These are phyloP conservation scores for Suillus bovinus DNA, from an alignment of 768 basidiomycete species.

Conservation along the genomic window DNA sequence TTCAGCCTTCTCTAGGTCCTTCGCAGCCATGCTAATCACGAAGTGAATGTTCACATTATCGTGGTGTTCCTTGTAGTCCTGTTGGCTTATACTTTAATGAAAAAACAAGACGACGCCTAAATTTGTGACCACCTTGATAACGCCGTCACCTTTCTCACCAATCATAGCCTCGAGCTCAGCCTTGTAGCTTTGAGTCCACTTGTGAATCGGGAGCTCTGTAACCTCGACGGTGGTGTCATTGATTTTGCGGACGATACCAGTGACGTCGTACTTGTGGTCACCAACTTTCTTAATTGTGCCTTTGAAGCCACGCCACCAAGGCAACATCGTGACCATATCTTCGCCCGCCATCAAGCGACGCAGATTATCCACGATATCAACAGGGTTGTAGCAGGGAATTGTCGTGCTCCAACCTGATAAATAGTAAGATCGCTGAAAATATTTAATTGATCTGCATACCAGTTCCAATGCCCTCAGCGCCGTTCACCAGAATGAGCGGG, in stretches of 20 bases:
- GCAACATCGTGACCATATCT: constrained; percentile 81
- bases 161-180: constrained; percentile 89
- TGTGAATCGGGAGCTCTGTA: constrained; percentile 92
- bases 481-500: constrained; percentile 89
- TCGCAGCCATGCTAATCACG: constrained; percentile 74
- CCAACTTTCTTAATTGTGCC: constrained; percentile 79
- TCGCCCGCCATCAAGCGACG: constrained; percentile 84
- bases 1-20: constrained; percentile 85
- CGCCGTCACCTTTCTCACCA: constrained; percentile 78
- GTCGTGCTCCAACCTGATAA: constrained; percentile 88
- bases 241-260: constrained; percentile 71
- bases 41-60: constrained; percentile 93
- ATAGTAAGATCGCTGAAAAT: neutral
- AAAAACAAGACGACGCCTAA: neutral
- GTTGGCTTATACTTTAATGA: constrained; percentile 7
- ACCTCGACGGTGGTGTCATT: constrained; percentile 92
- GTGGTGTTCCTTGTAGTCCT: constrained; percentile 99
- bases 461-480: constrained; percentile 97
- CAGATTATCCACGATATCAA: constrained; percentile 86
- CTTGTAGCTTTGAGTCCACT: constrained; percentile 94
- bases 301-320: constrained; percentile 97
- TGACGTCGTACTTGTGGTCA: constrained; percentile 85
- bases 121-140: constrained; percentile 64
- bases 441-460: constrained; percentile 45
- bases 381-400: constrained; percentile 90